A percentile compares a stretch with the other conserved stretches of the same genome.
phyloP scores from a whole-genome alignment of 2,329 filamentous ascomycete genomes.

The Sporothrix pseudoabietina region DNA sequence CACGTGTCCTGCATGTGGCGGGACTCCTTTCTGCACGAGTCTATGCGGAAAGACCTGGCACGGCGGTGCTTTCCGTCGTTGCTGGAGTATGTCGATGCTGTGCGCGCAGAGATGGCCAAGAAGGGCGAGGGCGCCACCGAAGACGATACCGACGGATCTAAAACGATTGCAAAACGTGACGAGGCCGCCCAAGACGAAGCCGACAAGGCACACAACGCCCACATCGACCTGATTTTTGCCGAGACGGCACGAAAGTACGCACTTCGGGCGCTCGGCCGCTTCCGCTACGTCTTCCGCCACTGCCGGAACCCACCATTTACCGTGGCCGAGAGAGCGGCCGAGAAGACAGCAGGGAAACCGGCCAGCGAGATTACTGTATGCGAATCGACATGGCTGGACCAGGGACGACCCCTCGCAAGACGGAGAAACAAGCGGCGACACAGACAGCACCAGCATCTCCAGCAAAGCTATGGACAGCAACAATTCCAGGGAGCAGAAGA shows the following conservation, averaged over 20 bases:
- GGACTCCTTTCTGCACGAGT: constrained; percentile 21
- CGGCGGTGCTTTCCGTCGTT: constrained; percentile 32
- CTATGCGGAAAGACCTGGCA: constrained; percentile 16
- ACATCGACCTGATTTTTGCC: constrained; percentile 20
- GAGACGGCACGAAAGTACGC: constrained; percentile 27
- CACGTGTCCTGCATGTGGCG: constrained; percentile 34
- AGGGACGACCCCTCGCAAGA: neutral
- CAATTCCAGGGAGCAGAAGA: neutral
- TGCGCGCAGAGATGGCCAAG: neutral
- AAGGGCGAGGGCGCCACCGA: neutral
- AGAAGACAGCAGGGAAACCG: neutral
- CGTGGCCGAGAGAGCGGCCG: neutral
- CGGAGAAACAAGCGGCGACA: neutral
- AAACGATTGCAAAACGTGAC: neutral
- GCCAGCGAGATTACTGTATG: neutral
- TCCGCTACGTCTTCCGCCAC: constrained; percentile 29
- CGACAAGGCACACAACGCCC: neutral
- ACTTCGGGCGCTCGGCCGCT: constrained; percentile 25
- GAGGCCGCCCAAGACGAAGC: neutral
- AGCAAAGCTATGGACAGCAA: neutral
- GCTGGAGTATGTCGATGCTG: constrained; percentile 28
- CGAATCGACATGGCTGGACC: constrained; percentile 17
- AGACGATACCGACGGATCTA: neutral
- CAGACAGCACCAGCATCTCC: neutral
- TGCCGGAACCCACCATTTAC: constrained; percentile 12